Evolutionary conservation across 1,284 basidiomycete species (phyloP), one percentile per base, ranked within the genome.

Genomic region (Cryptococcus jaspeensis): DNA sequence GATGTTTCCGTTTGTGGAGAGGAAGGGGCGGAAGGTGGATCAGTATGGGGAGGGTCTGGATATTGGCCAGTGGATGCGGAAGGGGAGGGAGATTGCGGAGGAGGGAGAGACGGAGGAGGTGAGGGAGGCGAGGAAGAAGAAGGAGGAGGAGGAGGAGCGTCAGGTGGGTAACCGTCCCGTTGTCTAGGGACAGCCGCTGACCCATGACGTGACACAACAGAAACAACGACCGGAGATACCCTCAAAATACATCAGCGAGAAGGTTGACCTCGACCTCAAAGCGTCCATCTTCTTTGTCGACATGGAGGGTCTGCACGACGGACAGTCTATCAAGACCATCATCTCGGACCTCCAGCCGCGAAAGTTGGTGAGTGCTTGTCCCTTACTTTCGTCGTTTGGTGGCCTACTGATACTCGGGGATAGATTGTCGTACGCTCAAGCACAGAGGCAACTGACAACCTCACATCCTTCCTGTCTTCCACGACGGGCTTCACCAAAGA

Each of bases 1-100:
- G 63, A 97, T 98, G 90, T 99, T 98, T 78, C 96, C 96, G 0
- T 92, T 92, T 67, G 85, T 96, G 39, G 95, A 99, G 78, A 88
- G 91, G 73, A 82, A 88, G 73, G 93, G 90, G 69, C 82, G 92
- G 61, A 84, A 89, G 63, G 89, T 99, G 16, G 96, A 99, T 74
- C 89, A 90, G 61, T 99, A 92, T 74, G 96, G 96, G 1, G 96
- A 99, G 80, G 89, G 87, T 6, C 82, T 98, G 45, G 95, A 99
- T 75, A 87, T 92, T 20, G 93, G 86, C 35, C 89, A 91, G 83
- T 97, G 94, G 94, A 72, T 95, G 63, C 82, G 90, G 63, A 90
- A 90, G 70, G 90, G 90, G 2, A 90, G 87, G 73, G 87, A 88
- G 43, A 84, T 95, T 49, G 92, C 93, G 75, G 88, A 92, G 66